Base-by-base conservation (phyloP, 768 basidiomycete genomes). In the Glaciozyma antarctica region DNA sequence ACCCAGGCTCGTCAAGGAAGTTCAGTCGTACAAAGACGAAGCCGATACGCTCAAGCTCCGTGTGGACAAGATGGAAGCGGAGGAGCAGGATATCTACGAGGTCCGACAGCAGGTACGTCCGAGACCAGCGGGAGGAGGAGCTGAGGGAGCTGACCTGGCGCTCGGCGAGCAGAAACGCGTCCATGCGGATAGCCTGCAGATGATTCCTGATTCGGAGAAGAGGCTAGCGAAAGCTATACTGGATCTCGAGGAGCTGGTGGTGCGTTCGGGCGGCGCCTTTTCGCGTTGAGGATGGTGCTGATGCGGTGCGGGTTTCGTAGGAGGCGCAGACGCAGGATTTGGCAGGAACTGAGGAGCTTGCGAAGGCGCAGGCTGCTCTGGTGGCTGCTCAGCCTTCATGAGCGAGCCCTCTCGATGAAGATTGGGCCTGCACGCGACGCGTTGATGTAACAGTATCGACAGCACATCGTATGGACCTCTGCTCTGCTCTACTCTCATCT, bases 131-230 rank as follows among this genome's bases (percentile, higher is more conserved):
- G 22, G 55, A 38, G 17, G 55, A 57, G 38, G 12, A 15, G 16
- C 15, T 24, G 7, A 7, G 34, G 32, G 17, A 15, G 38, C 38
- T 41, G 38, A 43, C 41, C 57, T 45, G 57, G 44, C 41, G 6
- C 43, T 28, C 3, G 4, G 16, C 3, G 24, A 5, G 22, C 69
- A 90, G 88, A 80, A 76, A 61, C 82, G 81, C 73, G 79, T 90
- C 78, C 77, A 85, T 57, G 85, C 87, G 63, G 90, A 93, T 79
- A 85, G 86, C 51, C 78, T 83, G 67, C 88, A 84, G 80, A 89
- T 93, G 89, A 82, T 90, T 65, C 77, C 77, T 58, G 88, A 90
- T 74, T 81, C 85, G 26, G 77, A 79, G 62, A 80, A 75, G 61
- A 81, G 86, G 55, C 78, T 89, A n/a, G 82, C 80, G 55, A 82